Conservation (phyloP, 2,329 filamentous ascomycete genomes). For the Periconia sp. region DNA sequence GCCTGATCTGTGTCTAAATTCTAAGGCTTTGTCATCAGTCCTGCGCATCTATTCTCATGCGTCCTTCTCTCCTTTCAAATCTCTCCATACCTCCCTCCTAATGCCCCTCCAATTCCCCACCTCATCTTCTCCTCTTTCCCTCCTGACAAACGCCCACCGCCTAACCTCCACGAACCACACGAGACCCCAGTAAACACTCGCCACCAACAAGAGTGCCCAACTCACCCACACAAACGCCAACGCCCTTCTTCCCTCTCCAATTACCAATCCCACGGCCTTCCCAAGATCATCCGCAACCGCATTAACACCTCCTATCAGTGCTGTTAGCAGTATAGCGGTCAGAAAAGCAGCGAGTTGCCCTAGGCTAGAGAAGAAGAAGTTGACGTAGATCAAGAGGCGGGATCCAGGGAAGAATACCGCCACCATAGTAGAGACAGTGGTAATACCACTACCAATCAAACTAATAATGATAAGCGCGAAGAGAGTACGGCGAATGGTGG, state of each 20-base stretch:
- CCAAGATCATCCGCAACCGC: conserved; percentile 12
- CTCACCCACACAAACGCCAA: conserved; percentile 29
- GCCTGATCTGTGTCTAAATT: no score
- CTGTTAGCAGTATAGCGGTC: conserved; percentile 20
- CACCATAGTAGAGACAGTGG: conserved; percentile 15
- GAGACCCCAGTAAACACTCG: conserved; percentile 23
- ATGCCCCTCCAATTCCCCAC: conserved; percentile 29
- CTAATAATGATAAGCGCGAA: conserved; percentile 26
- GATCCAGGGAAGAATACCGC: conserved; percentile 28
- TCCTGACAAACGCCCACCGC: conserved; percentile 19
- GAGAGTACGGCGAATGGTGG: conserved; percentile 13
- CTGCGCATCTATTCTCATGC: no score
- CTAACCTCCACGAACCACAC: conserved; percentile 37
- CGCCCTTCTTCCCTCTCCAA: conserved; percentile 14
- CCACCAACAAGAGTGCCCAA: conserved; percentile 14
- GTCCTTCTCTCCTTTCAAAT: conserved; percentile 19
- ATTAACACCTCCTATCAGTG: conserved; percentile 12
- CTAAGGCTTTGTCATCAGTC: no score
- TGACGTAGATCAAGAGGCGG: conserved; percentile 26
- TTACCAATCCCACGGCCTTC: conserved; percentile 11
- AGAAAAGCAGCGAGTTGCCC: conserved; percentile 15
- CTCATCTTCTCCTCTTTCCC: conserved; percentile 23
- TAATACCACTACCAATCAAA: conserved; percentile 17
- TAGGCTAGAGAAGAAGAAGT: conserved; percentile 19
- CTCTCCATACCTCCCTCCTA: conserved; percentile 19